Base-by-base conservation (phyloP, 2,329 filamentous ascomycete genomes). In the Didymella glomerata region DNA sequence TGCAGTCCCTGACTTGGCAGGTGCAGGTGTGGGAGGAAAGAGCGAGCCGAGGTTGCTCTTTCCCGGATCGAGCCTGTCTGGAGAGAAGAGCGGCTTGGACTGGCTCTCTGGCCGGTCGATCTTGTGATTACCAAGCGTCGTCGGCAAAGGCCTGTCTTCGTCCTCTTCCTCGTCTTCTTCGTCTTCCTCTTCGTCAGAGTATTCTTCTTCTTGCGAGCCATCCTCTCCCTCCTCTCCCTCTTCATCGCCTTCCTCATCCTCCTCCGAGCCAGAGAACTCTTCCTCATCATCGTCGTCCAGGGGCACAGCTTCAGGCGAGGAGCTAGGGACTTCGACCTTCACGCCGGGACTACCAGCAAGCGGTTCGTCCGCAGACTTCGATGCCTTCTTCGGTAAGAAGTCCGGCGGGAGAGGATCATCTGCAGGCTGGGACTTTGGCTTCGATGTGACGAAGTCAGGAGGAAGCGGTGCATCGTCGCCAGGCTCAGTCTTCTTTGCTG, bases 331-430 rank as follows among this genome's bases (percentile, higher is more conserved):
- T 53, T 78, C 74, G 2, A 78, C 71, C 48, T 82, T 77, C 11
- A 82, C 71, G 20, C 79, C 78, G n/a, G 81, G 81, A 41, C 79
- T 82, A 14, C 81, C 81, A 32, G 80, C 81, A 30, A 83, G 72
- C 6, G 81, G 80, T 28, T 82, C 79, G 41, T 73, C 71, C 13
- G 65, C 62, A 24, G 66, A 61, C 55, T 76, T 69, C 2, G 71
- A 62, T 14, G 76, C 68, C 14, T 74, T 75, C 22, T 62, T 62
- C 18, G 67, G 70, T 32, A 68, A 66, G 20, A 70, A 72, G 55
- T 78, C 76, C 24, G 76, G 76, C 24, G 76, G 76, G n/a, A 78
- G 68, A 28, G 76, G 76, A 18, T 81, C 79, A 48, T 73, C 71
- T 7, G 62, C 62, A n/a, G 66, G 63, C 53, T 76, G 67, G 1